Conservation (phyloP, 2,329 filamentous ascomycete species). For the Mycogone perniciosa region DNA sequence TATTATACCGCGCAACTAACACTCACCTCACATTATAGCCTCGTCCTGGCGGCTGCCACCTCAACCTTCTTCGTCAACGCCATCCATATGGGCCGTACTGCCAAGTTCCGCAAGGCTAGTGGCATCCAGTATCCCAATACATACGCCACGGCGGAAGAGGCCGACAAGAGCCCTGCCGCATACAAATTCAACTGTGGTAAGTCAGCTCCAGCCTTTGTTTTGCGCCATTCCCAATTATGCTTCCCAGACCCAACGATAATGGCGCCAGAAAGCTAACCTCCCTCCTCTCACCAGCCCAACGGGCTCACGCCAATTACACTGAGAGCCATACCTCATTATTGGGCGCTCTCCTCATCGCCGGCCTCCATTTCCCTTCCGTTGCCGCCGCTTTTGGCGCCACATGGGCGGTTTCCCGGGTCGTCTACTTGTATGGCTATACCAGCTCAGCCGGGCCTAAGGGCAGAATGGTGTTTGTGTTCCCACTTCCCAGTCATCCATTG, state of each 20-base stretch:
- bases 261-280: not conserved
- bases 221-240: not conserved
- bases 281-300: constrained; percentile 39
- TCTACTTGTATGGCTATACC: constrained; percentile 53
- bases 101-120: constrained; percentile 43
- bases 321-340: constrained; percentile 54
- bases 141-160: constrained; percentile 50
- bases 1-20: not conserved
- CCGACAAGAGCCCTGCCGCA: constrained; percentile 47
- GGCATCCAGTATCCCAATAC: constrained; percentile 50
- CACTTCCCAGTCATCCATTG: not conserved
- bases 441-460: constrained; percentile 38
- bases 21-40: constrained; percentile 37
- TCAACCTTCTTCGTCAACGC: constrained; percentile 53
- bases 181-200: constrained; percentile 57
- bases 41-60: constrained; percentile 53
- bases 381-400: constrained; percentile 42
- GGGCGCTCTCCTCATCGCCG: constrained; percentile 47
- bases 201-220: constrained; percentile 13
- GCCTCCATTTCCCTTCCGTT: constrained; percentile 46
- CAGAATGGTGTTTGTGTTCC: constrained; percentile 30
- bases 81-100: constrained; percentile 44
- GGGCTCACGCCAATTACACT: constrained; percentile 56
- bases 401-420: constrained; percentile 47
- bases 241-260: not conserved